Evolutionary conservation across 352 stramenopile genomes (phyloP).

Genomic region (Globisporangium cederbergense): DNA sequence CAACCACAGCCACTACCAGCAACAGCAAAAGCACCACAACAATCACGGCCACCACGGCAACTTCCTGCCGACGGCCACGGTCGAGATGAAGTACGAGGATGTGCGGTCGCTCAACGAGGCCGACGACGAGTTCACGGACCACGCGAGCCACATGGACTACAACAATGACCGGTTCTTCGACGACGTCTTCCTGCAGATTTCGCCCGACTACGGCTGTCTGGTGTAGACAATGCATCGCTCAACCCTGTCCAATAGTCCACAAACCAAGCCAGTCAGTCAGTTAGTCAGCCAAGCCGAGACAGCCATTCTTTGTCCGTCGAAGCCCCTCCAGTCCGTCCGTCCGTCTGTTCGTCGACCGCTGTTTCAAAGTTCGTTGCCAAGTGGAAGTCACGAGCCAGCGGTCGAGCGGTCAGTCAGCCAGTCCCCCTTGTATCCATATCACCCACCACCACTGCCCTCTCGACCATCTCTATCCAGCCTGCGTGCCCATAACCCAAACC

Average conservation of each 20-base stretch:
- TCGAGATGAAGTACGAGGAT: slow-evolving; percentile 52
- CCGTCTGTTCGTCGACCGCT: neutral
- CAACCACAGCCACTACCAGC: slow-evolving; percentile 6
- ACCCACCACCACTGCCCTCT: neutral
- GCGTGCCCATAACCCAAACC: neutral
- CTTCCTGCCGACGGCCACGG: slow-evolving; percentile 26
- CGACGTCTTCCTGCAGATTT: slow-evolving; percentile 84
- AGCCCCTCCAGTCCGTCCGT: neutral
- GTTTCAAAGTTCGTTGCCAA: neutral
- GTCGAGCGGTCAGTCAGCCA: neutral
- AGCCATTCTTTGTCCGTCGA: neutral
- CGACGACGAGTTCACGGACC: slow-evolving; percentile 36
- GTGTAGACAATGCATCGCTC: slow-evolving; percentile 80
- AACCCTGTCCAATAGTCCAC: slow-evolving; percentile 34
- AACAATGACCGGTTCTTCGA: slow-evolving; percentile 73
- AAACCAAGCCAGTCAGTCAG: slow-evolving; percentile 6
- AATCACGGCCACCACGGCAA: slow-evolving; percentile 6
- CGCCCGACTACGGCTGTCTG: slow-evolving; percentile 77
- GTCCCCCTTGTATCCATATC: neutral
- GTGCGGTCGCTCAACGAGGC: slow-evolving; percentile 31
- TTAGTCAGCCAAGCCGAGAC: neutral
- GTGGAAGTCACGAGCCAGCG: neutral
- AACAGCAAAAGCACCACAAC: neutral
- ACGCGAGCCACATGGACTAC: slow-evolving; percentile 58
- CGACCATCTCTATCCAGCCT: neutral